Evolutionary conservation across 371 early-diverging fungal species (phyloP).

Genomic region (Actinomortierella wolfii): DNA sequence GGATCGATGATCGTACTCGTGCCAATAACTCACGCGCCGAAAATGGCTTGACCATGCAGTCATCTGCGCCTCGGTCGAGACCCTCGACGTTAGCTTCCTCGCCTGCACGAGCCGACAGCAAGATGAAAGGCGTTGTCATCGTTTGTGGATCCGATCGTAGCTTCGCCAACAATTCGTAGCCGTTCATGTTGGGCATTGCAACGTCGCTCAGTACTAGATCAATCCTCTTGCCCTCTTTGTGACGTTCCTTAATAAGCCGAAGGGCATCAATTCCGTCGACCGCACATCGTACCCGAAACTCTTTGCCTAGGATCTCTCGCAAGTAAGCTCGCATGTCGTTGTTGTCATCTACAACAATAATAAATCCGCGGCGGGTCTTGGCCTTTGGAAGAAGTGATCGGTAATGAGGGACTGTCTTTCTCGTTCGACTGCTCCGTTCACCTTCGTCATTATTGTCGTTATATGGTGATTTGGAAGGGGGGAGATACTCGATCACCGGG

Average conservation of each 20-base stretch:
- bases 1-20: slow-evolving; percentile 50
- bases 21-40: slow-evolving; percentile 53
- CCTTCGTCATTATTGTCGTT: too few relatives aligned
- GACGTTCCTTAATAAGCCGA: slow-evolving; percentile 23
- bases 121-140: slow-evolving; percentile 51
- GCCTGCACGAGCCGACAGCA: slow-evolving; percentile 53
- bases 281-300: slow-evolving; percentile 45
- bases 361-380: slow-evolving; percentile 14
- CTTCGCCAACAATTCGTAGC: slow-evolving; percentile 46
- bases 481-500: too few relatives aligned
- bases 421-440: too few relatives aligned
- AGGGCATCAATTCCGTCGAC: slow-evolving; percentile 53
- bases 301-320: slow-evolving; percentile 41
- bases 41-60: slow-evolving; percentile 57
- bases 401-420: too few relatives aligned
- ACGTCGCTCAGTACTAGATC: slow-evolving; percentile 50
- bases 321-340: slow-evolving; percentile 59
- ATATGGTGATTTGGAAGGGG: too few relatives aligned
- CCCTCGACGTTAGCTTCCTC: slow-evolving; percentile 57
- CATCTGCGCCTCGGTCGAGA: slow-evolving; percentile 50
- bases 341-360: slow-evolving; percentile 58
- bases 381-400: slow-evolving; percentile 2
- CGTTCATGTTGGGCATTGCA: slow-evolving; percentile 59
- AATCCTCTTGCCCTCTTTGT: slow-evolving; percentile 37
- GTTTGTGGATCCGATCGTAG: slow-evolving; percentile 40